Percentiles rank a stretch among this genome's conserved stretches.
These are phyloP conservation scores for Parietaria judaica DNA, from an alignment of 306 rosid species.

Conservation along the genomic window DNA sequence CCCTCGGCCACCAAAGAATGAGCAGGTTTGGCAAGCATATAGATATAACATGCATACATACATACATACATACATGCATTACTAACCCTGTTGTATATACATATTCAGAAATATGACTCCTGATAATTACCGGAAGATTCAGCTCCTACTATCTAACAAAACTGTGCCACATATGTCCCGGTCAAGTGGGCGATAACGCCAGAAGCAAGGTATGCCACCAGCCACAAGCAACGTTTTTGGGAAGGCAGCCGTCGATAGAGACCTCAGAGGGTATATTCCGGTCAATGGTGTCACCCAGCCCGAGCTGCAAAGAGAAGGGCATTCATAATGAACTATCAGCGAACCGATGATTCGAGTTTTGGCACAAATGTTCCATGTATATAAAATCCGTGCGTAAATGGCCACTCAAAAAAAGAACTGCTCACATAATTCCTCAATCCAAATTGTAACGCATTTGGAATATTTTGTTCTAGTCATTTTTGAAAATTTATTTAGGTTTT, in stretches of 20 bases:
- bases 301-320: constrained; percentile 46
- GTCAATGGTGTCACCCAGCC: constrained; percentile 88
- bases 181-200: constrained; percentile 63
- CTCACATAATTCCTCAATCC: too few species aligned
- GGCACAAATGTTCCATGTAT: background rate
- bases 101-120: constrained; percentile 29
- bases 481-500: too few species aligned
- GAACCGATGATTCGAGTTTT: too few species aligned
- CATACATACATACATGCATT: constrained; percentile 24
- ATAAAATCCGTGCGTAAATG: too few species aligned
- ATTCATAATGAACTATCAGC: too few species aligned
- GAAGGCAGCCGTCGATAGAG: constrained; percentile 42
- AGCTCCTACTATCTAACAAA: constrained; percentile 86
- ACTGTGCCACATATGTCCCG: constrained; percentile 36
- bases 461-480: too few species aligned
- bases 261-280: constrained; percentile 84
- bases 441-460: too few species aligned
- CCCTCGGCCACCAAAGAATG: constrained; percentile 40
- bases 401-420: too few species aligned
- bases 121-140: constrained; percentile 22
- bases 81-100: constrained; percentile 38
- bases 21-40: constrained; percentile 22
- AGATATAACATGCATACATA: constrained; percentile 24
- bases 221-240: constrained; percentile 76
- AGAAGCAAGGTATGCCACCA: constrained; percentile 98